Base-by-base conservation (phyloP, 176 grass and related monocot species). In the Hsuehochloa calcarea region DNA sequence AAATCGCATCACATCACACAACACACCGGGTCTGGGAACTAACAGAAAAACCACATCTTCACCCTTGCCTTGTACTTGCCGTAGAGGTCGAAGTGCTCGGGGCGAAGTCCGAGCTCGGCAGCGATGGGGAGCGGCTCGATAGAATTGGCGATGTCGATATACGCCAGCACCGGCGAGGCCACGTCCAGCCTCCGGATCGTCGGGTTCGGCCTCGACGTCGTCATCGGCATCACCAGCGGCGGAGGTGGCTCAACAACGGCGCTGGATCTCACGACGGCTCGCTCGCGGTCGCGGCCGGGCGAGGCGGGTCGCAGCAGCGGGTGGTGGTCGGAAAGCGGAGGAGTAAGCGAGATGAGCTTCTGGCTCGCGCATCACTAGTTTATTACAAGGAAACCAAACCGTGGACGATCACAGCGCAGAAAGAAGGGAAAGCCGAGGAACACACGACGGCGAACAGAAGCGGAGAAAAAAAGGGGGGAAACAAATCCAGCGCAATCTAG, bases 31-130 rank as follows among this genome's bases (percentile, higher is more conserved):
- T 3, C n/a, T 39, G 15, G 66, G 45, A 87, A 51, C 66, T 15
- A 66, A n/a, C 1, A 54, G 47, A 79, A 25, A 46, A 74, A 66
- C 25, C 9, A 19, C 27, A 50, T 15, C 14, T n/a, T 70, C 43
- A 99, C 96, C 93, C 96, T 99, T 79, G 96, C 93, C 86, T 29
- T 99, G 93, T 96, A 96, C 70, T 94, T 99, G 17, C 93, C 96
- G 82, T 96, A 99, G 72, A 96, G 90, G 25, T 99, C 96, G 90
- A 88, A 96, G 90, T 99, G 88, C 23, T 94, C 80, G 19, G 96
- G 81, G 3, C 81, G 72, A 65, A 99, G 90, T 39, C 91, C 91
- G 62, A 99, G 90, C 84, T 85, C 90, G 2, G 88, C 84, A 1
- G 93, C 96, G 88, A 99, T 96, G 39, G 82, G 86, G 45, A 94